Evolutionary conservation across 23 red algal species (phyloP), one percentile per base, ranked within the genome.

Genomic region (Gracilaria domingensis): DNA sequence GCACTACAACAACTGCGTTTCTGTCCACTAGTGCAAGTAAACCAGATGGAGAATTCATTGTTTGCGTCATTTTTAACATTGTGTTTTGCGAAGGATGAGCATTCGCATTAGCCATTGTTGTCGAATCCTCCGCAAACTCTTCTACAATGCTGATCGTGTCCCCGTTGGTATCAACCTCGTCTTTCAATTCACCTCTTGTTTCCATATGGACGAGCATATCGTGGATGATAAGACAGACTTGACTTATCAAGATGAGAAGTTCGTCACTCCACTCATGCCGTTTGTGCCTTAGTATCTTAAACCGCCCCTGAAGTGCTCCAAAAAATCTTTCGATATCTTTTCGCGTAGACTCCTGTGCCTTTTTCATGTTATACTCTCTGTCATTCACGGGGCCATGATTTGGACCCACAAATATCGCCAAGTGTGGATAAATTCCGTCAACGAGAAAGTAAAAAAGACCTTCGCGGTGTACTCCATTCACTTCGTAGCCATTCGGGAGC

Each of bases 241-340:
- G 37, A 65, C 56, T 62, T 33, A 83, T 83, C 37, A 35, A 29
- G 14, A 83, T 3, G 9, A 83, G 8, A 5, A 0, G 8, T 21
- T 2, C 56, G 18, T 83, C 80, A 47, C 32, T 37, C 53, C 80
- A 66, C 32, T 83, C 28, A 20, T 29, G 64, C 55, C 30, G 77
- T 53, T 12, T 4, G 6, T 20, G 73, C 87, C n/a, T n/a, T n/a
- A n/a, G n/a, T n/a, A n/a, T n/a, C n/a, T n/a, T n/a, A n/a, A n/a
- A n/a, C n/a, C n/a, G n/a, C n/a, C n/a, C n/a, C n/a, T n/a, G n/a
- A n/a, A n/a, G n/a, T n/a, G n/a, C n/a, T n/a, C n/a, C n/a, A 69
- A 55, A 78, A 24, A 81, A 62, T 21, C 87, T n/a, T 34, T 80
- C 54, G 17, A 90, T 48, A 70, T 90, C 87, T 49, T 90, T 90